These are phyloP conservation scores for Aspergillus latus DNA, from an alignment of 2,329 filamentous ascomycete genomes.

Conservation along the genomic window DNA sequence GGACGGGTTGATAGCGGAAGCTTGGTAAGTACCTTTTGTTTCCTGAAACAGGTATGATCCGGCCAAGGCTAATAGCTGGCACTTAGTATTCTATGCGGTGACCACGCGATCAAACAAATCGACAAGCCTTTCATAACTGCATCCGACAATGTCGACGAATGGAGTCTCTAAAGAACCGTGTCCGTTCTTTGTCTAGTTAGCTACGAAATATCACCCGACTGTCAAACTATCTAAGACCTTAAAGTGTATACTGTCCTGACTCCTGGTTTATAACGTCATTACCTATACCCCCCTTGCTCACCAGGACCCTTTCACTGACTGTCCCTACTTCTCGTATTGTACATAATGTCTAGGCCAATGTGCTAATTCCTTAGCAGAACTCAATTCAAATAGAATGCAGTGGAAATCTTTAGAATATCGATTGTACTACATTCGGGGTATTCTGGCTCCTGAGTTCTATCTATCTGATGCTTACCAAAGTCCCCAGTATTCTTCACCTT, in stretches of 20 bases:
- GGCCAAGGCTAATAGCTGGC: slow-evolving; percentile 16
- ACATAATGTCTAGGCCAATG: not conserved
- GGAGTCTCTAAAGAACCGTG: slow-evolving; percentile 59
- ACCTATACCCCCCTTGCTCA: not conserved
- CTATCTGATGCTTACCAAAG: not conserved
- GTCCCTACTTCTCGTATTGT: not conserved
- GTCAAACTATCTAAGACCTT: not conserved
- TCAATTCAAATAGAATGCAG: not conserved
- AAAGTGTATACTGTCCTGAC: not conserved
- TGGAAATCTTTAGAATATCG: not conserved
- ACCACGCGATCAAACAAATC: slow-evolving; percentile 90
- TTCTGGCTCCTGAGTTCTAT: not conserved
- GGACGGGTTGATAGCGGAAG: slow-evolving; percentile 84
- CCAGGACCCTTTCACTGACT: not conserved
- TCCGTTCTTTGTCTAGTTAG: not conserved
- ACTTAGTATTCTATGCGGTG: slow-evolving; percentile 82
- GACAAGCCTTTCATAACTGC: slow-evolving; percentile 85
- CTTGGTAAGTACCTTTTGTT: slow-evolving; percentile 63
- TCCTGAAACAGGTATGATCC: slow-evolving; percentile 15
- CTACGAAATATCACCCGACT: not conserved
- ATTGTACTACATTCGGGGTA: not conserved
- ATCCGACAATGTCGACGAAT: slow-evolving; percentile 74
- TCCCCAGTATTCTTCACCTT: not conserved
- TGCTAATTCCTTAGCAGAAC: not conserved
- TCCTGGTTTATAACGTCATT: not conserved